Evolutionary conservation across 768 basidiomycete species (phyloP).

Genomic region (Leccinellum rugosiceps): DNA sequence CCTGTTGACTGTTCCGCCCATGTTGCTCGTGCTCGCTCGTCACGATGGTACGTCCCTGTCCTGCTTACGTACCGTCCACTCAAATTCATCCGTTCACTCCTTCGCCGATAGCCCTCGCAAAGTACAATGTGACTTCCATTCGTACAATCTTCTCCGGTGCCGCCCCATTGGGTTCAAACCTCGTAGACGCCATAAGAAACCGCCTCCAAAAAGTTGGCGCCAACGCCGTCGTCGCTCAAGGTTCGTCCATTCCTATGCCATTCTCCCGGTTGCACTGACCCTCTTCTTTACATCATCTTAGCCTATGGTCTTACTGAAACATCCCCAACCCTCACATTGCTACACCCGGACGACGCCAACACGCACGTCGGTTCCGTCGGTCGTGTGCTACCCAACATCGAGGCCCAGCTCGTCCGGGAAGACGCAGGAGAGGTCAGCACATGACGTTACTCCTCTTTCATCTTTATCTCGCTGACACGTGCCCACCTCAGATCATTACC

Average conservation of each 20-base stretch:
- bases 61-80: neutral
- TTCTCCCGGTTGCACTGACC: neutral
- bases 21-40: conserved; percentile 72
- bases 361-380: conserved; percentile 68
- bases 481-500: conserved; percentile 20
- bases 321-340: conserved; percentile 63
- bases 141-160: conserved; percentile 66
- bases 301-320: conserved; percentile 85
- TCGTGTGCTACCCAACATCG: conserved; percentile 66
- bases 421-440: conserved; percentile 45
- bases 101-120: conserved; percentile 46
- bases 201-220: conserved; percentile 42
- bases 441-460: too few species aligned
- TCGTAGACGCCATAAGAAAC: conserved; percentile 47
- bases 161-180: conserved; percentile 69
- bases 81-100: neutral
- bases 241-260: conserved; percentile 27
- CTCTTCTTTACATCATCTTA: conserved; percentile 17
- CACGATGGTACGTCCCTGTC: conserved; percentile 53
- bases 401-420: conserved; percentile 68
- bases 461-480: neutral
- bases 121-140: conserved; percentile 65
- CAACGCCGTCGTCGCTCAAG: conserved; percentile 47
- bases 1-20: conserved; percentile 72
- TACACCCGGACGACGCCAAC: conserved; percentile 40